phyloP scores from a whole-genome alignment of 2,329 filamentous ascomycete genomes.

The Paecilomyces variotii region DNA sequence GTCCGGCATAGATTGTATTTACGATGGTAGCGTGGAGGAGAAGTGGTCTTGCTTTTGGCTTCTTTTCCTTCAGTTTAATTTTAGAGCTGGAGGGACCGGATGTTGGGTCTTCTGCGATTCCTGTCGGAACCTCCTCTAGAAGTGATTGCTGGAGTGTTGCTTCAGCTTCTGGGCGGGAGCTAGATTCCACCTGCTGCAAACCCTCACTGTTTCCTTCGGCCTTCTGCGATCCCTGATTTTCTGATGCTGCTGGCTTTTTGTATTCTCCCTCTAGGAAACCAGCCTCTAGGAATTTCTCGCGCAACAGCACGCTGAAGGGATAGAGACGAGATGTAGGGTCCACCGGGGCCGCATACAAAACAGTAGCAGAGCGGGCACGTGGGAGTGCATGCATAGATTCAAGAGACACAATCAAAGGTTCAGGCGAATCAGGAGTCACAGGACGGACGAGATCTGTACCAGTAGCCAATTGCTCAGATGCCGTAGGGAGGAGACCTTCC shows the following conservation, averaged over 20 bases:
- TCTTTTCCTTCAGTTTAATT: slow-evolving; percentile 8
- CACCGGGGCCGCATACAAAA: slow-evolving; percentile 32
- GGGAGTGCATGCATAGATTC: slow-evolving; percentile 34
- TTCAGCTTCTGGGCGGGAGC: slow-evolving; percentile 2
- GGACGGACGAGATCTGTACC: not conserved
- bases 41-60: slow-evolving; percentile 46
- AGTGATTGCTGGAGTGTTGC: slow-evolving; percentile 3
- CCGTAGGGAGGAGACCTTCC: not conserved
- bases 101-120: slow-evolving; percentile 1
- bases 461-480: not conserved
- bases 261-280: slow-evolving; percentile 31
- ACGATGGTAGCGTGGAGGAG: slow-evolving; percentile 77
- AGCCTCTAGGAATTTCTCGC: slow-evolving; percentile 35
- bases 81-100: slow-evolving; percentile 4
- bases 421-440: not conserved
- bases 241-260: slow-evolving; percentile 5
- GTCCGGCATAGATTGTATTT: slow-evolving; percentile 66
- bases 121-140: slow-evolving; percentile 8
- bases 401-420: slow-evolving; percentile 37
- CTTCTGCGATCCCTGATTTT: not conserved
- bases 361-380: slow-evolving; percentile 24
- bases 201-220: not conserved
- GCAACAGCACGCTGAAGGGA: slow-evolving; percentile 33
- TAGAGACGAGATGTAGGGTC: slow-evolving; percentile 33
- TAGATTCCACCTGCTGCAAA: not conserved